Evolutionary conservation across 768 basidiomycete genomes (phyloP).

Genomic region (Amanita pseudoporphyria): DNA sequence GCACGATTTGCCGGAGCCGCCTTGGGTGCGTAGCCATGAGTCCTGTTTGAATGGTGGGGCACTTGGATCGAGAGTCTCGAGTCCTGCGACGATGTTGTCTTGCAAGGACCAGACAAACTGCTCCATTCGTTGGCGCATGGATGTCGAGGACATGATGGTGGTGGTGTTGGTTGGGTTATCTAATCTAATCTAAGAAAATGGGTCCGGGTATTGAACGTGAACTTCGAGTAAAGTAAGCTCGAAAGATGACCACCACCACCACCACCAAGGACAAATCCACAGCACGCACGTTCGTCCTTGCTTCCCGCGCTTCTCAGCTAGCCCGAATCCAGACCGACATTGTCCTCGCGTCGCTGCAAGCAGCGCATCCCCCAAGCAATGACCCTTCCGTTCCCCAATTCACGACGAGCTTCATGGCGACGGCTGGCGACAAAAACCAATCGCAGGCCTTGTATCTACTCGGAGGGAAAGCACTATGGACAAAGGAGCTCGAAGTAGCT

Average conservation of each 20-base stretch:
- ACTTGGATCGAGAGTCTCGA: conserved; percentile 72
- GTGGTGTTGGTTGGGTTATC: neutral
- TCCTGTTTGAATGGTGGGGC: conserved; percentile 73
- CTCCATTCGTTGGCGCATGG: conserved; percentile 75
- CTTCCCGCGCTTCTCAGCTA: conserved; percentile 80
- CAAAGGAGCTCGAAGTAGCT: conserved; percentile 88
- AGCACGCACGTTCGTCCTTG: conserved; percentile 58
- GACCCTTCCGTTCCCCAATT: conserved; percentile 27
- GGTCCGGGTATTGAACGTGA: no score
- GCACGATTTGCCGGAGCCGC: conserved; percentile 74
- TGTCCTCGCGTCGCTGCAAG: conserved; percentile 55
- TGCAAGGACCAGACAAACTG: conserved; percentile 71
- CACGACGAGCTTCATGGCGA: conserved; percentile 39
- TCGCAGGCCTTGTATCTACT: conserved; percentile 77
- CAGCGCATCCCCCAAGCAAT: conserved; percentile 42
- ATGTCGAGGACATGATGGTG: neutral
- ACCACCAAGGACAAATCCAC: conserved; percentile 10
- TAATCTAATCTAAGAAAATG: no score
- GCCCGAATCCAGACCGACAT: conserved; percentile 86
- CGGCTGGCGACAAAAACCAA: conserved; percentile 88
- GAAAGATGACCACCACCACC: neutral
- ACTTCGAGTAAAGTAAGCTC: no score
- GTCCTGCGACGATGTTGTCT: conserved; percentile 60
- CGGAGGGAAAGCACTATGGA: conserved; percentile 93
- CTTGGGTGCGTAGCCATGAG: conserved; percentile 63